phyloP scores from a whole-genome alignment of 768 basidiomycete species.

The Pholiota molesta region DNA sequence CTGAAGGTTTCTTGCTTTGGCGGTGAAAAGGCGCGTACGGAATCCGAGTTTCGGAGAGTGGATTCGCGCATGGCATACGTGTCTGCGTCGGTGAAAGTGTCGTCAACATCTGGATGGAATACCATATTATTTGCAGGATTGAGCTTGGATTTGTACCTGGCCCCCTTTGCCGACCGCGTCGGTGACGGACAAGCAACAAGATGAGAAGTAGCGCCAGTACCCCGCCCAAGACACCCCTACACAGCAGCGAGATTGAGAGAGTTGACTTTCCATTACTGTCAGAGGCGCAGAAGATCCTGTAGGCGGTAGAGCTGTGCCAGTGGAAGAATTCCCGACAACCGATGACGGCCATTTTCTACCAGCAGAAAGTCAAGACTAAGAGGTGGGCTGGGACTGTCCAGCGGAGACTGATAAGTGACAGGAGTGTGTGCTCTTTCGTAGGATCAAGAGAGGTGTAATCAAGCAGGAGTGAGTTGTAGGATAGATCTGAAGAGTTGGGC shows the following conservation, averaged over 20 bases:
- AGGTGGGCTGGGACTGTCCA: not conserved
- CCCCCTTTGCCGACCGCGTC: not conserved
- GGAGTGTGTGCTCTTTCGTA: not conserved
- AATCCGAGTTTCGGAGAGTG: not conserved
- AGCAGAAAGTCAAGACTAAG: conserved; percentile 9
- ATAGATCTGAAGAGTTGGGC: not conserved
- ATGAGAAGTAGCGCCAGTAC: not conserved
- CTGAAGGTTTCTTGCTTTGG: not conserved
- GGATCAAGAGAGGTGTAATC: conserved; percentile 1
- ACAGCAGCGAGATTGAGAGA: not conserved
- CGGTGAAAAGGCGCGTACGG: not conserved
- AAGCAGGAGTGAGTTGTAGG: not conserved
- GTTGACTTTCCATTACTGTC: not conserved
- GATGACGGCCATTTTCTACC: not conserved
- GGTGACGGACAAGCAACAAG: not conserved
- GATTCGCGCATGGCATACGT: not conserved
- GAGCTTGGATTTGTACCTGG: not conserved
- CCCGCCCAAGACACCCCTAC: conserved; percentile 4
- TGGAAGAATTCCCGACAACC: not conserved
- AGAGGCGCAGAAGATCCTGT: not conserved
- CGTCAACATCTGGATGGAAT: not conserved
- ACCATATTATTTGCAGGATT: not conserved
- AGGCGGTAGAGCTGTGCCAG: not conserved
- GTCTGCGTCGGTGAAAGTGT: not conserved
- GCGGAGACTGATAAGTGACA: not conserved